phyloP scores from a whole-genome alignment of 805 yeast genomes.

The Starmerella roubikii region DNA sequence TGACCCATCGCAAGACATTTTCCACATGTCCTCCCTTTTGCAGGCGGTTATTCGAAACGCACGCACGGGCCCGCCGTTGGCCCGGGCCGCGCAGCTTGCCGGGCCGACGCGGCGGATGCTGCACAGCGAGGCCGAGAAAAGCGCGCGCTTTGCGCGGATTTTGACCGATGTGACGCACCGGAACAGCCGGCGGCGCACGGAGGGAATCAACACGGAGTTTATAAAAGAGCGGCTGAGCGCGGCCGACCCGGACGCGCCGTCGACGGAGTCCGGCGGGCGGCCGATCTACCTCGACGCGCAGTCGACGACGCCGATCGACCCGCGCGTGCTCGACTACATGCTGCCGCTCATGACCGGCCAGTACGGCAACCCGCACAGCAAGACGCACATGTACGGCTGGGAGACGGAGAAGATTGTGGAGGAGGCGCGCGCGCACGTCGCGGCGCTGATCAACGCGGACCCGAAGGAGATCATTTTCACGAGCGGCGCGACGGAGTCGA shows the following conservation, averaged over 20 bases:
- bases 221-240: neutral
- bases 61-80: neutral
- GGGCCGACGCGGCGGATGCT: conserved; percentile 4
- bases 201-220: conserved; percentile 7
- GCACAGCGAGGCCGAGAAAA: conserved; percentile 12
- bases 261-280: conserved; percentile 32
- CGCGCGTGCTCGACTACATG: conserved; percentile 56
- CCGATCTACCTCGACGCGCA: conserved; percentile 96
- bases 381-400: conserved; percentile 98
- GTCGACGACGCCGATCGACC: conserved; percentile 97
- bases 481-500: conserved; percentile 95
- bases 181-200: conserved; percentile 8
- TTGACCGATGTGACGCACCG: conserved; percentile 14
- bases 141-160: conserved; percentile 8
- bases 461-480: conserved; percentile 95
- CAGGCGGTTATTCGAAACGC: neutral
- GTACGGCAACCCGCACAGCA: conserved; percentile 95
- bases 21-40: neutral
- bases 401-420: conserved; percentile 92
- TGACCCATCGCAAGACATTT: neutral
- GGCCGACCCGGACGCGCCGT: conserved; percentile 12
- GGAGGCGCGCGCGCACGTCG: conserved; percentile 67
- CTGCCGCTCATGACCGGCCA: conserved; percentile 51
- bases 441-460: conserved; percentile 77
- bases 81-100: neutral